Percentiles rank a stretch among this genome's conserved stretches.
Conservation (phyloP, 1,284 basidiomycete species). For the Lentinula novae-zelandiae region DNA sequence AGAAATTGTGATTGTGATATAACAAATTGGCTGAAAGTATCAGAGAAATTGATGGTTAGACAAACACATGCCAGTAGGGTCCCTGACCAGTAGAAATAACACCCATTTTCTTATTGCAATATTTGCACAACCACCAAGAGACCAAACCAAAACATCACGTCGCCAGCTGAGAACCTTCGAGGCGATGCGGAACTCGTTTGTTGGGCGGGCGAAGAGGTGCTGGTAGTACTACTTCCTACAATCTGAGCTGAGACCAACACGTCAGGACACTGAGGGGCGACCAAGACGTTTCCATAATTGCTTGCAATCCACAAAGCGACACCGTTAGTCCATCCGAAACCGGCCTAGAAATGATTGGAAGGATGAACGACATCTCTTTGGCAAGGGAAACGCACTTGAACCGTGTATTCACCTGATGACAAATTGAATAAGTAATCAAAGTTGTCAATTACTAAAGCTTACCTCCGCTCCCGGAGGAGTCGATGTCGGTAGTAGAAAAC, state of each 20-base stretch:
- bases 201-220: not conserved
- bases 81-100: too few species aligned
- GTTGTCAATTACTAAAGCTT: not conserved
- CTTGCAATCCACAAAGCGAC: constrained; percentile 75
- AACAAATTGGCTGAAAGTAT: too few species aligned
- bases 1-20: too few species aligned
- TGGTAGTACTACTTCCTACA: constrained; percentile 1
- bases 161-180: not conserved
- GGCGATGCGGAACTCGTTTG: not conserved
- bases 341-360: constrained; percentile 31
- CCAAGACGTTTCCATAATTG: constrained; percentile 64
- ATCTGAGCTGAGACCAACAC: constrained; percentile 28
- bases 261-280: constrained; percentile 63
- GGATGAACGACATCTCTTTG: not conserved
- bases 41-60: too few species aligned
- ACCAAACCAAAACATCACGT: not conserved
- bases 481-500: constrained; percentile 72
- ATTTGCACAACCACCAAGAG: not conserved
- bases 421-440: not conserved
- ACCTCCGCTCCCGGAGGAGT: constrained; percentile 78
- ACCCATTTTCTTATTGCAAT: too few species aligned
- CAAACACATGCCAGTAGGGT: too few species aligned
- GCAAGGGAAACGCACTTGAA: constrained; percentile 43
- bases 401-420: constrained; percentile 66
- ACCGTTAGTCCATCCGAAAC: constrained; percentile 93